Evolutionary conservation across 306 rosid genomes (phyloP).

Genomic region (Dryas drummondii): DNA sequence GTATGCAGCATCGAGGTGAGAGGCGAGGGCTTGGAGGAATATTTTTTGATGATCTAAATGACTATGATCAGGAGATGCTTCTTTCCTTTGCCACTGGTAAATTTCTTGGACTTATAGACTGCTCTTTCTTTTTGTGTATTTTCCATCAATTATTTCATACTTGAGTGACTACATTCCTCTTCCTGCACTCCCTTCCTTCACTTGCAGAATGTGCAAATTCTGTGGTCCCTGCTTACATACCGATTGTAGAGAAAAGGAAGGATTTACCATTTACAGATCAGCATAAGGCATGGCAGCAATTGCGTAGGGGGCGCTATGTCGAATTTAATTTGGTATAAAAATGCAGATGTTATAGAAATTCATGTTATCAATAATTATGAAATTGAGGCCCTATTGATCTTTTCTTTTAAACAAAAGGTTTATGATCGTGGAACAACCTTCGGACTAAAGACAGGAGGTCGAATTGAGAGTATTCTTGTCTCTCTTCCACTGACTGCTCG

Average conservation of each 20-base stretch:
- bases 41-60: constrained; percentile 92
- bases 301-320: constrained; percentile 92
- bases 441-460: constrained; percentile 97
- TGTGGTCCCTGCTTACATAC: constrained; percentile 87
- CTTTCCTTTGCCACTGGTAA: constrained; percentile 94
- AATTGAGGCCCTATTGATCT: constrained; percentile 11
- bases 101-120: constrained; percentile 23
- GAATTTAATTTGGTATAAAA: constrained; percentile 88
- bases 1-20: constrained; percentile 82
- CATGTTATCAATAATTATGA: background rate
- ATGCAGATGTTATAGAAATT: background rate
- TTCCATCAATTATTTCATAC: background rate
- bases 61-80: constrained; percentile 97
- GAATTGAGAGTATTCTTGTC: constrained; percentile 98
- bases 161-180: constrained; percentile 3
- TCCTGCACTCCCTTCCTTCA: constrained; percentile 21
- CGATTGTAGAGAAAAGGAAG: constrained; percentile 90
- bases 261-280: constrained; percentile 68
- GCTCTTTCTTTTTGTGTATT: constrained; percentile 17
- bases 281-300: constrained; percentile 93
- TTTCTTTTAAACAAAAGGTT: constrained; percentile 47
- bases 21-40: constrained; percentile 98
- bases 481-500: constrained; percentile 95
- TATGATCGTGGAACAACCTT: constrained; percentile 97
- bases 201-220: constrained; percentile 91